Base-by-base conservation (phyloP, 352 stramenopile species). In the Pythium vanterpoolii region DNA sequence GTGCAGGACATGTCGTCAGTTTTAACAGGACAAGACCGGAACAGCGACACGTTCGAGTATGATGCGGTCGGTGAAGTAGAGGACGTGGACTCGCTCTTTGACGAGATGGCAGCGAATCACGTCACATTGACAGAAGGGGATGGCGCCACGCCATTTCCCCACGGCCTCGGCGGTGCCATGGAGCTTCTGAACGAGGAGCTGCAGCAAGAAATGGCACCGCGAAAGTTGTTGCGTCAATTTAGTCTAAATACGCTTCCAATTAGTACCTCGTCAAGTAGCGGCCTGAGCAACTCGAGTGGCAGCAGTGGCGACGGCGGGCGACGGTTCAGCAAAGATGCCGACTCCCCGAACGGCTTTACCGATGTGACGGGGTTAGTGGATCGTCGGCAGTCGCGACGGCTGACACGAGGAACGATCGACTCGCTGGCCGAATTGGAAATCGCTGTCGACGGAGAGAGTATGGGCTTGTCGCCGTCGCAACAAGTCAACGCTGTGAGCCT, bases 211-310 rank as follows among this genome's bases (percentile, higher is more conserved):
- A 86, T 91, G 44, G 70, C 73, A 26, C 79, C 84, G 8, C 74
- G 83, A 42, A 80, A 83, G 19, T 57, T 93, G 23, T 63, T 88
- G 59, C 77, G 84, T 3, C 84, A 93, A 59, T 90, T 87, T 58
- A 94, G 82, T 40, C 65, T 94, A 52, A 92, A 84, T 38, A 83
- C 92, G n/a, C 69, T 71, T 3, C 76, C 79, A 1, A 71, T 64
- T 31, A 70, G 68, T 40, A 18, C 24, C 26, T 53, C 43, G 18
- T 56, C 45, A 23, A 50, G 3, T 30, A 68, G 34, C 38, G 56
- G 39, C 34, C 47, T 53, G 23, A 64, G 59, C 4, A 60, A 18
- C 26, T 31, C 27, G 2, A 26, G 39, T 10, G 24, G 57, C 23
- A n/a, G 46, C 6, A 26, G 45, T 51, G 50, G n/a, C 45, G 5